Evolutionary conservation across 306 rosid species (phyloP).

Genomic region (Pueraria montana): DNA sequence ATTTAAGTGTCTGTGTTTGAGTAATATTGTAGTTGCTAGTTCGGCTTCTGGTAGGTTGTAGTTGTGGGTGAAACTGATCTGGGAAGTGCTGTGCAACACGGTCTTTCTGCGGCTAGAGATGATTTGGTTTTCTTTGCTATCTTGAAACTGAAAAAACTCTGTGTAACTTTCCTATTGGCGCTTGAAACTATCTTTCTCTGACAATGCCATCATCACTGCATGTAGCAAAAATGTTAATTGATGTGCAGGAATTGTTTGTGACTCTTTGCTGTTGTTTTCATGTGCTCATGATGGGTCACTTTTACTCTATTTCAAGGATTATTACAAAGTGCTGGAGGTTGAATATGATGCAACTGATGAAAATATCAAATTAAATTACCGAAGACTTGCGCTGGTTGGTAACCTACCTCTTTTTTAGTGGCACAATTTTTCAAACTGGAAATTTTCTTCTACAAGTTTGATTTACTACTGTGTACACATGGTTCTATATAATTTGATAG

Average conservation of each 20-base stretch:
- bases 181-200: constrained; percentile 15
- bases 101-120: constrained; percentile 6
- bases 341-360: constrained; percentile 82
- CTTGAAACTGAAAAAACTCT: constrained; percentile 1
- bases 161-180: background rate
- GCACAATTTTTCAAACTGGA: constrained; percentile 13
- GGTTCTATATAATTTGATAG: constrained; percentile 50
- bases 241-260: constrained; percentile 21
- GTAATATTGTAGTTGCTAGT: constrained; percentile 13
- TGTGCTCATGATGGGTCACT: constrained; percentile 33
- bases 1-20: background rate
- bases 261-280: constrained; percentile 21
- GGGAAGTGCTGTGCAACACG: background rate
- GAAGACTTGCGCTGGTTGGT: constrained; percentile 80
- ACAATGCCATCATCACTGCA: background rate
- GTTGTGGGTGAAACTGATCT: background rate
- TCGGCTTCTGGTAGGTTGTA: constrained; percentile 34
- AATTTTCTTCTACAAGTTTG: constrained; percentile 11
- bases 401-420: constrained; percentile 24
- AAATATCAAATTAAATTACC: constrained; percentile 70
- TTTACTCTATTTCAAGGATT: constrained; percentile 61
- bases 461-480: constrained; percentile 43
- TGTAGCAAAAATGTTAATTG: background rate
- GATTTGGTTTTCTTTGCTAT: constrained; percentile 6
- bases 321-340: constrained; percentile 81